Evolutionary conservation across 2,329 filamentous ascomycete genomes (phyloP), one percentile per base, ranked within the genome.

Genomic region (Fusarium sp.): DNA sequence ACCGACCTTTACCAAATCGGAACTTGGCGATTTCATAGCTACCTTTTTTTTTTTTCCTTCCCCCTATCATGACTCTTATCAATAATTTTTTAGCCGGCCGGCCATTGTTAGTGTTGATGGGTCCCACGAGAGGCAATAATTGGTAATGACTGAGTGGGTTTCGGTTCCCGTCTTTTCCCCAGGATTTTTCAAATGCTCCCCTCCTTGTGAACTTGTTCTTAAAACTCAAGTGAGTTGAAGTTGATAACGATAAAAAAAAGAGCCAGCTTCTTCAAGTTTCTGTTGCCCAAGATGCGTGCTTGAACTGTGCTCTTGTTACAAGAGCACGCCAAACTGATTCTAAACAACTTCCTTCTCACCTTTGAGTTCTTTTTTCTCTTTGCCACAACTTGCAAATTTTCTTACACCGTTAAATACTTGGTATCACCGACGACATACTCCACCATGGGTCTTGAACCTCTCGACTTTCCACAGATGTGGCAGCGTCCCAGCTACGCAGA

Each of bases 381-480:
- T 61, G 65, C 68, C 72, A 73, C 66, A 52, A 41, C 56, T 48
- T 48, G 56, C 59, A 70, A 64, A 57, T 25, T 37, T 58, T 64
- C 23, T 63, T 45, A 37, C 30, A 34, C 39, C 39, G 56, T 45
- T 45, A 23, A 61, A 39, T 9, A n/a, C 41, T 52, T 39, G 13
- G n/a, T 35, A 45, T 32, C n/a, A 32, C 25, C 30, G 20, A 37
- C 43, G 32, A 34, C 13, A 30, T 27, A 62, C 23, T 66, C 37
- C 43, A 71, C 43, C 25, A 83, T 83, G 81, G 79, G 77, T 27
- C 73, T 83, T 35, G 79, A 73, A 59, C 83, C 63, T 78, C 83
- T 66, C 83, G 93, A 96, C 79, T 89, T 98, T 30, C 94, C 95
- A n/a, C 94, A 95, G 79, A 88, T 96, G 72, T 94, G 95, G 88